Evolutionary conservation across 192 early-diverging fungal species (phyloP).

Genomic region (Coemansia asiatica): DNA sequence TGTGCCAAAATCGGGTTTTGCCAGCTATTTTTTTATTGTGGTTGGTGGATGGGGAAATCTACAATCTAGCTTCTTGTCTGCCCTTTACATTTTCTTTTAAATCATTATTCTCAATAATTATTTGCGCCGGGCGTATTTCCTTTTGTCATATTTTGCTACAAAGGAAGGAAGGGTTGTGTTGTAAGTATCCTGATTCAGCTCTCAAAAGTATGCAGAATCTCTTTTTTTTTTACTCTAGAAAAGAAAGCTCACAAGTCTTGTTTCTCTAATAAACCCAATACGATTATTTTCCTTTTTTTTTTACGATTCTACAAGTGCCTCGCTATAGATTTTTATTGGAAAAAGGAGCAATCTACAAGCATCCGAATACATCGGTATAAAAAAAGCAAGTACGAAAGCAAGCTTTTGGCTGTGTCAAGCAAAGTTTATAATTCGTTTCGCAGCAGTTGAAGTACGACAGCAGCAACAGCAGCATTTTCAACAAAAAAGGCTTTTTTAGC

Average conservation of each 20-base stretch:
- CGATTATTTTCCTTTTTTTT: too few relatives aligned
- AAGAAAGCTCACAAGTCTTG: too few relatives aligned
- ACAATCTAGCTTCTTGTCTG: background rate
- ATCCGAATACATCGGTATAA: background rate
- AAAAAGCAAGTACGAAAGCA: background rate
- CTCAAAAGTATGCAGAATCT: background rate
- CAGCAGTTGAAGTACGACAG: background rate
- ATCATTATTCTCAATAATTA: background rate
- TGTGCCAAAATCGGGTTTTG: background rate
- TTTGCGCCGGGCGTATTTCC: slow-evolving; percentile 5
- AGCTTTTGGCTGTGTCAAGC: background rate
- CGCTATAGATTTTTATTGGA: background rate
- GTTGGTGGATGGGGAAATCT: background rate
- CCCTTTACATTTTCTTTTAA: background rate
- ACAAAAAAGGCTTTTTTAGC: background rate
- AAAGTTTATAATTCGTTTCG: background rate
- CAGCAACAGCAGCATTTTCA: background rate
- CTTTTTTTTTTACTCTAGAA: background rate
- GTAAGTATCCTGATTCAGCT: background rate
- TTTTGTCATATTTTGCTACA: background rate
- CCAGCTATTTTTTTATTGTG: background rate
- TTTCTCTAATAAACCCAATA: too few relatives aligned
- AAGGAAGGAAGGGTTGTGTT: slow-evolving; percentile 5
- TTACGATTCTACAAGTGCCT: background rate
- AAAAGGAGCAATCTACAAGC: background rate